Conservation (phyloP, 1,284 basidiomycete species). For the Cystobasidium pallidum region DNA sequence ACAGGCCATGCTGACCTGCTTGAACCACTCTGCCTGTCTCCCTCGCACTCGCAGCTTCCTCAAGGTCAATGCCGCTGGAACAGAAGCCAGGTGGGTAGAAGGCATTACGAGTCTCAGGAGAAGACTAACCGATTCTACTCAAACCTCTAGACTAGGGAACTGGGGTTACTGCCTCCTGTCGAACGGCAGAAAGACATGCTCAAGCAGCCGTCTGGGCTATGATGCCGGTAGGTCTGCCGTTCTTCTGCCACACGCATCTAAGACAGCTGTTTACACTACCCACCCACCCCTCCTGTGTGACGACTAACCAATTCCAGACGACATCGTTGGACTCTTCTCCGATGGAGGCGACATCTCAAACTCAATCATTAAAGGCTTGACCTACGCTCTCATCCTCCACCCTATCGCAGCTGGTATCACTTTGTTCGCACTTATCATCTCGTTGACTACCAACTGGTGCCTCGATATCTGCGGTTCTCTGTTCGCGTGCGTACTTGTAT, state of each 20-base stretch:
- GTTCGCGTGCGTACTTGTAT: conserved; percentile 8
- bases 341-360: conserved; percentile 25
- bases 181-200: background rate
- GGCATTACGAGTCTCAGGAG: too few relatives aligned
- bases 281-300: too few relatives aligned
- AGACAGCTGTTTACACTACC: too few relatives aligned
- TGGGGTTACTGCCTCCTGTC: conserved; percentile 22
- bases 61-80: conserved; percentile 5
- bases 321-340: conserved; percentile 13
- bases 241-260: too few relatives aligned
- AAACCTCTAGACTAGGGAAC: conserved; percentile 7
- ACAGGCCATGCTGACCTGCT: too few relatives aligned
- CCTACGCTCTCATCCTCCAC: conserved; percentile 34
- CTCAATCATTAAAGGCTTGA: conserved; percentile 27
- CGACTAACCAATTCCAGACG: too few relatives aligned
- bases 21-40: background rate
- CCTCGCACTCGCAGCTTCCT: conserved; percentile 32
- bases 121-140: too few relatives aligned
- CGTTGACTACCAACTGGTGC: conserved; percentile 31
- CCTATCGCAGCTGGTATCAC: conserved; percentile 37
- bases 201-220: conserved; percentile 13
- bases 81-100: conserved; percentile 10
- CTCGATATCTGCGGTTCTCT: conserved; percentile 38
- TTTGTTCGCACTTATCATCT: conserved; percentile 37
- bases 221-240: conserved; percentile 6